phyloP scores from a whole-genome alignment of 169 alveolate genomes.

The Plasmodium inui region DNA sequence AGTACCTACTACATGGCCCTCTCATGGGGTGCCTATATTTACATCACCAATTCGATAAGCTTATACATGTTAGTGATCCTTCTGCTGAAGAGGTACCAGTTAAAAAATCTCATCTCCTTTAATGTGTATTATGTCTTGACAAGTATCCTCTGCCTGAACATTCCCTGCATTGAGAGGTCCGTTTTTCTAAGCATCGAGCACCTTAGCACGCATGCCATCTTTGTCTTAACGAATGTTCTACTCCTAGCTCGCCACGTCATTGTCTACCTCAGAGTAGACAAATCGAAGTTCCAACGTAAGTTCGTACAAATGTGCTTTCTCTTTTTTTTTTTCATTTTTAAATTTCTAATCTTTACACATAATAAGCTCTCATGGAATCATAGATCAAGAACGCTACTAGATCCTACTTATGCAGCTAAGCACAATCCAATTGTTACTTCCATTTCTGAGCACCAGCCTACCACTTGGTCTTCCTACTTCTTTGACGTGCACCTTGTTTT shows the following conservation, averaged over 20 bases:
- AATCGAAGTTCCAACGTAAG: neutral
- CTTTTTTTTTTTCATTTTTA: constrained; percentile 35
- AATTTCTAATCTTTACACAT: constrained; percentile 41
- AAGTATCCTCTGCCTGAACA: constrained; percentile 94
- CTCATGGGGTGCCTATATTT: constrained; percentile 99
- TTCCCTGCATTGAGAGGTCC: constrained; percentile 95
- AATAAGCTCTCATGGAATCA: constrained; percentile 81
- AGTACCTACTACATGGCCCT: constrained; percentile 94
- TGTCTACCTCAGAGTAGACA: neutral
- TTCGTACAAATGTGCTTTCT: constrained; percentile 22
- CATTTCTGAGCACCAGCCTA: constrained; percentile 99
- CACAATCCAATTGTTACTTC: constrained; percentile 98
- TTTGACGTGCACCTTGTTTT: constrained; percentile 79
- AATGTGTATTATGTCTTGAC: constrained; percentile 94
- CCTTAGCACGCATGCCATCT: constrained; percentile 96
- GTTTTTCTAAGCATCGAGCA: constrained; percentile 96
- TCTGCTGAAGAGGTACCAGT: constrained; percentile 90
- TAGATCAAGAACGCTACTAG: constrained; percentile 95
- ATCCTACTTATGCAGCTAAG: constrained; percentile 97
- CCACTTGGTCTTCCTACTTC: constrained; percentile 94
- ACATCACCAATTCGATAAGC: constrained; percentile 96
- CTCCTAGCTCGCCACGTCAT: constrained; percentile 23
- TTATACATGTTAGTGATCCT: constrained; percentile 92
- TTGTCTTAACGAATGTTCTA: constrained; percentile 84
- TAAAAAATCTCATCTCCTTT: constrained; percentile 92